A percentile compares a stretch with the other conserved stretches of the same genome.
Evolutionary conservation across 202 grass and related monocot species (phyloP).

Genomic region (Panicum hallii): DNA sequence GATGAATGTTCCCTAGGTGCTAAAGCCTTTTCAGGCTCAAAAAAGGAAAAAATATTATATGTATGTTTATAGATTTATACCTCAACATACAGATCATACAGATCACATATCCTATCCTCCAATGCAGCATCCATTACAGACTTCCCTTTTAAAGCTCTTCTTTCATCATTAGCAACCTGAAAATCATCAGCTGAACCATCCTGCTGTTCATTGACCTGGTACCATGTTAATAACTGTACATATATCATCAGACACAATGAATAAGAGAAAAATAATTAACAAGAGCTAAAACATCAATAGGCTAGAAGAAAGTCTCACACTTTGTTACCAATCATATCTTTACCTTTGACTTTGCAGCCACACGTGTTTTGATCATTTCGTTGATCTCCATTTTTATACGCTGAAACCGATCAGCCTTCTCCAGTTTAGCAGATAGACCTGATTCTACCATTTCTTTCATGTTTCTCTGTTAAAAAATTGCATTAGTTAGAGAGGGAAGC

Average conservation of each 20-base stretch:
- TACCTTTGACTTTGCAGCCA: slow-evolving; percentile 82
- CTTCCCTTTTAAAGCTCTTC: slow-evolving; percentile 69
- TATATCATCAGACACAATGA: slow-evolving; percentile 33
- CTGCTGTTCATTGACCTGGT: slow-evolving; percentile 64
- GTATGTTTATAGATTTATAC: slow-evolving; percentile 51
- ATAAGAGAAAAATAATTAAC: slow-evolving; percentile 8
- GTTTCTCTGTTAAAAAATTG: slow-evolving; percentile 68
- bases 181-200: slow-evolving; percentile 84
- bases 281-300: slow-evolving; percentile 33
- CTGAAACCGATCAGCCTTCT: slow-evolving; percentile 87
- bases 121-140: slow-evolving; percentile 73
- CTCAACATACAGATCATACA: slow-evolving; percentile 99
- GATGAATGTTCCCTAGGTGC: neutral
- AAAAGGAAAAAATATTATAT: slow-evolving; percentile 1
- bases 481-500: slow-evolving; percentile 35
- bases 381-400: slow-evolving; percentile 86
- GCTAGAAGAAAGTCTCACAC: slow-evolving; percentile 15
- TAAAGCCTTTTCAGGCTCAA: slow-evolving; percentile 21
- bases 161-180: slow-evolving; percentile 69
- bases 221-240: slow-evolving; percentile 39
- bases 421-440: slow-evolving; percentile 91
- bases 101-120: slow-evolving; percentile 96
- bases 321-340: slow-evolving; percentile 44
- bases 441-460: slow-evolving; percentile 97
- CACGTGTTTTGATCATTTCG: slow-evolving; percentile 84